These are phyloP conservation scores for Beta lomatogona DNA, from an alignment of 179 eudicot genomes.

Conservation along the genomic window DNA sequence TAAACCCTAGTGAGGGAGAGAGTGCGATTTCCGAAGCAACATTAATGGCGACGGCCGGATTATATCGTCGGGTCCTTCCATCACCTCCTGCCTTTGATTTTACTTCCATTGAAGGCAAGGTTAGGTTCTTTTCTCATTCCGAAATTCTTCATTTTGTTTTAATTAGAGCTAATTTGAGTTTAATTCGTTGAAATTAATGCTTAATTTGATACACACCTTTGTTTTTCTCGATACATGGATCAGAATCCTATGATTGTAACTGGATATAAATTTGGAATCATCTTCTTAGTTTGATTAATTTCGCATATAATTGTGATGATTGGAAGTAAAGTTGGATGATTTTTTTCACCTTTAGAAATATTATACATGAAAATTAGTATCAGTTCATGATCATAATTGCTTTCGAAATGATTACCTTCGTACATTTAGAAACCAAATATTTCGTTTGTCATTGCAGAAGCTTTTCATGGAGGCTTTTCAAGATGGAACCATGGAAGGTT, in stretches of 20 bases:
- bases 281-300: neutral
- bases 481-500: conserved; percentile 82
- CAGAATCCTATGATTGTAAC: neutral
- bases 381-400: neutral
- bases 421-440: neutral
- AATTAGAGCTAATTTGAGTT: neutral
- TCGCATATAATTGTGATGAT: neutral
- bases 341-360: too few relatives aligned
- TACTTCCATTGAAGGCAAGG: conserved; percentile 86
- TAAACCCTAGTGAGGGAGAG: conserved; percentile 22
- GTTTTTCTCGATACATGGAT: neutral
- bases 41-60: conserved; percentile 79
- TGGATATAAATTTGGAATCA: neutral
- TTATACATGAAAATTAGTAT: too few relatives aligned
- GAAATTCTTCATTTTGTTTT: neutral
- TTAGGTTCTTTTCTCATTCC: conserved; percentile 12
- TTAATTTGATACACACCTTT: neutral
- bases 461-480: conserved; percentile 75
- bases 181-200: neutral
- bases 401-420: neutral
- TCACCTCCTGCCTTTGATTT: conserved; percentile 95
- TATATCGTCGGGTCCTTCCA: conserved; percentile 80
- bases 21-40: neutral
- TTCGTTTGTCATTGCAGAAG: conserved; percentile 47
- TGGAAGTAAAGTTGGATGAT: neutral